Base-by-base conservation (phyloP, 2,329 filamentous ascomycete genomes). In the Diaporthe caulivora region DNA sequence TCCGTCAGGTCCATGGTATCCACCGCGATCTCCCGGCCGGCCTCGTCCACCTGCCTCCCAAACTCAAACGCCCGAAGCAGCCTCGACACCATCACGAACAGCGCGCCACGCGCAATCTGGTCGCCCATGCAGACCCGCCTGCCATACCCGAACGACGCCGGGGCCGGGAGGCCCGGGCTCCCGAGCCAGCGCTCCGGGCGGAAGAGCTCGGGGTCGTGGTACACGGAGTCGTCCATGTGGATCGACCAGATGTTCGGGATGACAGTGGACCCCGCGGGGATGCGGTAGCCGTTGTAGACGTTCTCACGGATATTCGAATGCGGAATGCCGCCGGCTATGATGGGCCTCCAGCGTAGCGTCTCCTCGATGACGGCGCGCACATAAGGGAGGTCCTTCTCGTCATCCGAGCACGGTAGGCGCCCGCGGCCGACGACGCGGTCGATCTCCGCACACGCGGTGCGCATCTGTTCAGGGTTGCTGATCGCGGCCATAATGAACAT, bases 21-120 rank as follows among this genome's bases (percentile, higher is more conserved):
- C 37, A 69, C 51, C 3, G 26, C 18, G 21, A 69, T 77, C 29
- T 77, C 71, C 3, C 77, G 73, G 6, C 75, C 75, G 2, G 73
- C 49, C 40, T 78, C 77, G 55, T 79, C 74, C 21, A 81, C 75
- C 18, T 78, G 79, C 3, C 79, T 75, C 72, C 79, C 77, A 21
- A 84, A 77, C 8, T 85, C 79, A 75, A 89, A 89, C 0, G 85
- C 86, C 89, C 88, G 90, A 0, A 91, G 77, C 34, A 87, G 62
- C 24, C 83, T 81, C 0, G 86, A 80, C 40, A 86, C 79, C 31
- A 77, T 77, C 7, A 86, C 78, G 72, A 83, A 86, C 7, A 88
- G 78, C 18, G 82, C 83, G 29, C 86, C 84, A 49, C 87, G 84
- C 1, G 87, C 86, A 21, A 90, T 83, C 74, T 87, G 83, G 15